phyloP scores from a whole-genome alignment of 2,329 filamentous ascomycete species.

The Arthroderma uncinatum region DNA sequence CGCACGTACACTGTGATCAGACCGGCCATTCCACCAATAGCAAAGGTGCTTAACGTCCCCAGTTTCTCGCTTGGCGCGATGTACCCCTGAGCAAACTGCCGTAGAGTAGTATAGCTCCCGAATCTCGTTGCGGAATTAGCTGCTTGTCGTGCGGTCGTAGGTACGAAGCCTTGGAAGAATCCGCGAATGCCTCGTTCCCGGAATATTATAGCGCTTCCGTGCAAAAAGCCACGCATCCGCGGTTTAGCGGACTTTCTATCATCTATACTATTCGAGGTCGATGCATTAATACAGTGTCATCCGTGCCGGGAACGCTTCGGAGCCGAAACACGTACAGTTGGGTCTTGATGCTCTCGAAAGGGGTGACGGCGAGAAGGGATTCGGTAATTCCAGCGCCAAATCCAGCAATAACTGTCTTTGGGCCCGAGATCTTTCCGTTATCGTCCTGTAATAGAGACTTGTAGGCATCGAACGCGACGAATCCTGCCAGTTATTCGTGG shows the following conservation, averaged over 20 bases:
- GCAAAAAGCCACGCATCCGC: constrained; percentile 80
- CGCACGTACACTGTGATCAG: constrained; percentile 71
- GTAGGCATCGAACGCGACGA: constrained; percentile 93
- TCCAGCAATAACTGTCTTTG: constrained; percentile 80
- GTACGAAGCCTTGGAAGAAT: constrained; percentile 95
- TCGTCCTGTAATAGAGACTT: constrained; percentile 71
- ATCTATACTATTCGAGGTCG: constrained; percentile 57
- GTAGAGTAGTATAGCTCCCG: constrained; percentile 77
- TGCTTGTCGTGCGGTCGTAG: constrained; percentile 86
- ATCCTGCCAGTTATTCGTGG: constrained; percentile 43
- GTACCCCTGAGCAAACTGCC: constrained; percentile 84
- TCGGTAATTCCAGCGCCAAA: constrained; percentile 94
- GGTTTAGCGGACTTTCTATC: constrained; percentile 80
- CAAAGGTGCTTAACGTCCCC: constrained; percentile 76
- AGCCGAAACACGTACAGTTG: constrained; percentile 51
- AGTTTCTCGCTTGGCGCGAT: constrained; percentile 91
- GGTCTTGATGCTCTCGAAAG: constrained; percentile 97
- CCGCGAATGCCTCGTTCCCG: constrained; percentile 78
- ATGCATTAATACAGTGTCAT: constrained; percentile 1
- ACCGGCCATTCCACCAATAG: constrained; percentile 77
- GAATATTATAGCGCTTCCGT: constrained; percentile 77
- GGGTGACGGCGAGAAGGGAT: constrained; percentile 83
- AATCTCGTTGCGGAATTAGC: constrained; percentile 91
- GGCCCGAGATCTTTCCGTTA: constrained; percentile 79
- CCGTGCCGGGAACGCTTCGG: not conserved